Percentiles rank a stretch among this genome's conserved stretches.
Conservation (phyloP, 1,139 yeast genomes). For the Pneumocystis sp. region DNA sequence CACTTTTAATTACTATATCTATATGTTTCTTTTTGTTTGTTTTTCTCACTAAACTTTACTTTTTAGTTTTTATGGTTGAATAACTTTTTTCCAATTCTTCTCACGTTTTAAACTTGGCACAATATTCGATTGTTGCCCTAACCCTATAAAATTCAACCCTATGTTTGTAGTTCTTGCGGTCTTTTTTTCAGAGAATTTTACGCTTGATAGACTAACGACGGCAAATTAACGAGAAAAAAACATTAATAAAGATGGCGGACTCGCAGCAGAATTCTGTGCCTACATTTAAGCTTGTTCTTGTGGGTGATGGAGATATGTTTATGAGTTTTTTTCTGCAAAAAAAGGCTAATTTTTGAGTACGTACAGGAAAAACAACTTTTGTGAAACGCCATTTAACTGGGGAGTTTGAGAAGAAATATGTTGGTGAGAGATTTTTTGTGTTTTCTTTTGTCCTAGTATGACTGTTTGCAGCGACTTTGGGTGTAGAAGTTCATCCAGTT, state of each 20-base stretch:
- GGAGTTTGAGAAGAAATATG: constrained; percentile 97
- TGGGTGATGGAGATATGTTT: constrained; percentile 9
- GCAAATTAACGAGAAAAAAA: neutral
- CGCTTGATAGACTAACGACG: neutral
- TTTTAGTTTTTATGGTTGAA: too few relatives aligned
- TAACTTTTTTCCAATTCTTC: too few relatives aligned
- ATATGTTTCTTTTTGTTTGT: too few relatives aligned
- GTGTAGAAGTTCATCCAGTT: constrained; percentile 98
- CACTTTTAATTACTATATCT: too few relatives aligned
- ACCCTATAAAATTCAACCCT: neutral
- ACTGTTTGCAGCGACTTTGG: constrained; percentile 42
- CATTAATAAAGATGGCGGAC: neutral
- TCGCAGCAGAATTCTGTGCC: constrained; percentile 58
- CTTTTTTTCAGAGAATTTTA: neutral
- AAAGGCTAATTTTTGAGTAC: neutral
- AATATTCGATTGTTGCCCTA: too few relatives aligned
- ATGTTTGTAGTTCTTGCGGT: neutral
- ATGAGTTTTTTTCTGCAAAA: constrained; percentile 17
- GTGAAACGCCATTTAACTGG: constrained; percentile 96
- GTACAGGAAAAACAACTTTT: constrained; percentile 55
- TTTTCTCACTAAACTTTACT: too few relatives aligned
- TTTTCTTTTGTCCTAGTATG: neutral
- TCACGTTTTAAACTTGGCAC: too few relatives aligned
- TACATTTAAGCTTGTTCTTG: constrained; percentile 69
- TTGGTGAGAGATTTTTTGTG: constrained; percentile 36